A percentile compares a stretch with the other conserved stretches of the same genome.
Evolutionary conservation across 2,329 filamentous ascomycete species (phyloP).

Genomic region (Penicillium sp.): DNA sequence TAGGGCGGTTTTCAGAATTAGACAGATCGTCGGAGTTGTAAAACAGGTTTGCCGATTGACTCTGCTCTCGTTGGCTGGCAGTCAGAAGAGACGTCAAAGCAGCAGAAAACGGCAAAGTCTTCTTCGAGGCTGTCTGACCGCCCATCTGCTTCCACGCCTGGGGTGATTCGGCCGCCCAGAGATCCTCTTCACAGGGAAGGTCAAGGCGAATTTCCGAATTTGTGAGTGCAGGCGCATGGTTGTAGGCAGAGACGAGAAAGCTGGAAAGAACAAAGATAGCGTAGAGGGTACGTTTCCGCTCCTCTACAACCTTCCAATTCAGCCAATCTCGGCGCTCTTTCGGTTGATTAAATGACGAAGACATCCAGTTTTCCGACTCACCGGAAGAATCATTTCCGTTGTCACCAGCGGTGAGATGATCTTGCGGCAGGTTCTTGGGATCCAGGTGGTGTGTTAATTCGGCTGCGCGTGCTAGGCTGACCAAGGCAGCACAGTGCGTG

Average conservation of each 20-base stretch:
- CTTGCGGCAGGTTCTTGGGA: constrained; percentile 37
- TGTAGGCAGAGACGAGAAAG: constrained; percentile 86
- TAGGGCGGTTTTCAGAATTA: constrained; percentile 70
- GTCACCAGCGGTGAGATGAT: constrained; percentile 51
- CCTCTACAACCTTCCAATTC: constrained; percentile 82
- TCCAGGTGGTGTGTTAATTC: constrained; percentile 60
- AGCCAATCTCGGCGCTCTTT: constrained; percentile 67
- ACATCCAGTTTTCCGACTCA: constrained; percentile 45
- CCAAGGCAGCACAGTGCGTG: constrained; percentile 85
- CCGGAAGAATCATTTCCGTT: constrained; percentile 52
- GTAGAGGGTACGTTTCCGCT: constrained; percentile 89
- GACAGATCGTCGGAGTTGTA: constrained; percentile 54
- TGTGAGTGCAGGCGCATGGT: constrained; percentile 83
- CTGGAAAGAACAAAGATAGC: constrained; percentile 90
- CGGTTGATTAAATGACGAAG: constrained; percentile 35
- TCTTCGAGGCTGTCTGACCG: constrained; percentile 69
- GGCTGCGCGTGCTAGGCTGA: constrained; percentile 88
- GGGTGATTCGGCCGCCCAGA: constrained; percentile 82
- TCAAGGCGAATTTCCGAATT: constrained; percentile 92
- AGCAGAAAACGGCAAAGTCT: constrained; percentile 74
- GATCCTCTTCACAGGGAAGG: constrained; percentile 87
- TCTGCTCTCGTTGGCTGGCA: constrained; percentile 65
- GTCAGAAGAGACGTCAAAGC: constrained; percentile 79
- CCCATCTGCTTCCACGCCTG: constrained; percentile 77
- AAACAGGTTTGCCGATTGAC: constrained; percentile 43